phyloP scores from a whole-genome alignment of 2,329 filamentous ascomycete species.

The Beauveria scarabaeidicola region DNA sequence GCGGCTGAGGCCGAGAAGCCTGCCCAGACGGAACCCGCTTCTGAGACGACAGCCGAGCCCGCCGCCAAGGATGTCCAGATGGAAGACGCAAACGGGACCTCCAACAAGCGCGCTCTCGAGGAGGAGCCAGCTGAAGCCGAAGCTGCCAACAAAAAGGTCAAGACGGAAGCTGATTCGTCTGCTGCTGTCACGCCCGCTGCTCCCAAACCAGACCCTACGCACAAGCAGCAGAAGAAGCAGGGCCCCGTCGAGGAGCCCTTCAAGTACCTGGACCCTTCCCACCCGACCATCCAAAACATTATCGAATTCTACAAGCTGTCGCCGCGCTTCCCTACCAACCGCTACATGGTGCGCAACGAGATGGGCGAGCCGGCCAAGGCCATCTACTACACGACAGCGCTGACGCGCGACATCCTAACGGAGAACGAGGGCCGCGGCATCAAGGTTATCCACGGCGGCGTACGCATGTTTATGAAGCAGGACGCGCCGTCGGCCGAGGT shows the following conservation, averaged over 20 bases:
- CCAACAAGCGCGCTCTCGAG: constrained; percentile 25
- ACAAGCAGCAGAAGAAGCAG: constrained; percentile 34
- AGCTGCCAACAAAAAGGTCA: constrained; percentile 39
- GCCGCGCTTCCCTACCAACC: constrained; percentile 73
- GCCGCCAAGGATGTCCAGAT: constrained; percentile 22
- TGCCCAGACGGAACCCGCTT: constrained; percentile 18
- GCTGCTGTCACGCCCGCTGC: constrained; percentile 16
- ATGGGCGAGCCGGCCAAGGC: constrained; percentile 82
- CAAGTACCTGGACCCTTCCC: constrained; percentile 72
- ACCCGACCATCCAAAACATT: constrained; percentile 70
- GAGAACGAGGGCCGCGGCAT: constrained; percentile 85
- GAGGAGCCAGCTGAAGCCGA: constrained; percentile 29
- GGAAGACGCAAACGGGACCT: constrained; percentile 22
- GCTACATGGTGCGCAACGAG: constrained; percentile 94
- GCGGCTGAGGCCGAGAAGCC: constrained; percentile 17
- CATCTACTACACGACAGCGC: constrained; percentile 87
- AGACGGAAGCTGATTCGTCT: constrained; percentile 26
- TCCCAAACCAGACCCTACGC: constrained; percentile 20
- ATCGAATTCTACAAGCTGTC: constrained; percentile 80
- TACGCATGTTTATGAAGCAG: constrained; percentile 99
- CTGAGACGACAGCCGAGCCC: constrained; percentile 13
- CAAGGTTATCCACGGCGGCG: constrained; percentile 92
- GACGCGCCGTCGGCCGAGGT: constrained; percentile 79
- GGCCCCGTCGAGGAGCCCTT: constrained; percentile 78
- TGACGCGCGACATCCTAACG: constrained; percentile 76